Evolutionary conservation across 2,329 filamentous ascomycete species (phyloP).

Genomic region (Hymenoscyphus albidus): DNA sequence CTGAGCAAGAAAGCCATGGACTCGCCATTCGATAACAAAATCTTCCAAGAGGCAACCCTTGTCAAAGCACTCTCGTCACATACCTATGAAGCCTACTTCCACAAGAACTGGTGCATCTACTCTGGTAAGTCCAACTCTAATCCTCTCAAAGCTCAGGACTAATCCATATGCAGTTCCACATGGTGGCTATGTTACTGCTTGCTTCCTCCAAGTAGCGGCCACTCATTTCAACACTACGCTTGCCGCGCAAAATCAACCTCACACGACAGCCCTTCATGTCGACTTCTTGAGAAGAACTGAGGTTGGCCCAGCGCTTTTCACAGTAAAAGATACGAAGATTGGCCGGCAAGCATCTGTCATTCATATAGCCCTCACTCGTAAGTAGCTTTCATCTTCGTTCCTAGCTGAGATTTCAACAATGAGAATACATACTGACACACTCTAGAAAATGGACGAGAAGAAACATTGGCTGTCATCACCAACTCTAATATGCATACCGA

Average conservation of each 20-base stretch:
- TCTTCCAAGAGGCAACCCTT: constrained; percentile 46
- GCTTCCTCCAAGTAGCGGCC: constrained; percentile 55
- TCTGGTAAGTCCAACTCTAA: constrained; percentile 43
- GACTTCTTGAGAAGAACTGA: constrained; percentile 63
- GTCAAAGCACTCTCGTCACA: constrained; percentile 49
- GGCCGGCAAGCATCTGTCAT: constrained; percentile 60
- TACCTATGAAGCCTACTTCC: constrained; percentile 53
- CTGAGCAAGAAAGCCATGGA: background rate
- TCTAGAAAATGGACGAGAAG: constrained; percentile 48
- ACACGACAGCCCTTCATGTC: constrained; percentile 61
- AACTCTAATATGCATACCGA: constrained; percentile 59
- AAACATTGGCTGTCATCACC: constrained; percentile 62
- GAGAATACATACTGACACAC: background rate
- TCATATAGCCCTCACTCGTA: constrained; percentile 54
- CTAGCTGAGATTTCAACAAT: background rate
- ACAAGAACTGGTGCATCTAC: constrained; percentile 62
- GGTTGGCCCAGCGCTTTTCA: constrained; percentile 52
- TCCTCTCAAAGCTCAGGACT: constrained; percentile 3
- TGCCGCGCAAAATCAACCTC: constrained; percentile 53
- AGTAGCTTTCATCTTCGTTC: background rate
- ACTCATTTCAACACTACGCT: constrained; percentile 58
- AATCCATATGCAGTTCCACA: constrained; percentile 56
- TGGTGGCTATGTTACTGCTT: constrained; percentile 64
- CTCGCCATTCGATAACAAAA: constrained; percentile 7
- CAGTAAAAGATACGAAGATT: constrained; percentile 60